Evolutionary conservation across 805 yeast species (phyloP).

Genomic region (Sungouiella blattae): DNA sequence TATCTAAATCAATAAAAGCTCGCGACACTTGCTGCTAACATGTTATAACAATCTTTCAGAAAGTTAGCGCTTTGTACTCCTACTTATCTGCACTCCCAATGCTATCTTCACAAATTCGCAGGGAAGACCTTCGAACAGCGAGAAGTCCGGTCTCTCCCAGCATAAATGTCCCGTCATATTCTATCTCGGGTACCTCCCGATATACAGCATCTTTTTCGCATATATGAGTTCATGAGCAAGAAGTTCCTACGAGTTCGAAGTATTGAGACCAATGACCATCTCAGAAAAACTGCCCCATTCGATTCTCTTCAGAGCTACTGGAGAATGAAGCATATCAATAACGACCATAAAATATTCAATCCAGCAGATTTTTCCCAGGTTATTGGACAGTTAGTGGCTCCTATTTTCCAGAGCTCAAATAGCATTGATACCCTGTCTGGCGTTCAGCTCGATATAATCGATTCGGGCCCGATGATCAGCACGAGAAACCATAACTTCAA

Average conservation of each 20-base stretch:
- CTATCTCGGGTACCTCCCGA: constrained; percentile 21
- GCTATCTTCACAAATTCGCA: too few species aligned
- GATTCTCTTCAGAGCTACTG: not conserved
- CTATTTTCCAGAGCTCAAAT: too few species aligned
- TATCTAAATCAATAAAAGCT: too few species aligned
- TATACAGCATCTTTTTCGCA: constrained; percentile 15
- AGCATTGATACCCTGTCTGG: too few species aligned
- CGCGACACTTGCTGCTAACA: too few species aligned
- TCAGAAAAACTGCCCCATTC: not conserved
- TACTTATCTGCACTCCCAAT: too few species aligned
- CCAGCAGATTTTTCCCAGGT: constrained; percentile 23
- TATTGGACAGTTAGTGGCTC: constrained; percentile 15
- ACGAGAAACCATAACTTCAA: constrained; percentile 8
- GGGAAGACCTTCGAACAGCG: too few species aligned
- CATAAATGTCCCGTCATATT: constrained; percentile 11
- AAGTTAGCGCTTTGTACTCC: too few species aligned
- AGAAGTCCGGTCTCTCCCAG: too few species aligned
- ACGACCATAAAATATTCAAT: constrained; percentile 10
- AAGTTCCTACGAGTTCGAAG: not conserved
- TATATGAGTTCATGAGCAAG: constrained; percentile 12
- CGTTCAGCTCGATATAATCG: too few species aligned
- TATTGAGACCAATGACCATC: not conserved
- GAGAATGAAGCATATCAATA: not conserved
- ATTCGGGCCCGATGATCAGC: not conserved
- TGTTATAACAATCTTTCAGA: too few species aligned